Base-by-base conservation (phyloP, 2,329 filamentous ascomycete species). In the Microdochium paspali region DNA sequence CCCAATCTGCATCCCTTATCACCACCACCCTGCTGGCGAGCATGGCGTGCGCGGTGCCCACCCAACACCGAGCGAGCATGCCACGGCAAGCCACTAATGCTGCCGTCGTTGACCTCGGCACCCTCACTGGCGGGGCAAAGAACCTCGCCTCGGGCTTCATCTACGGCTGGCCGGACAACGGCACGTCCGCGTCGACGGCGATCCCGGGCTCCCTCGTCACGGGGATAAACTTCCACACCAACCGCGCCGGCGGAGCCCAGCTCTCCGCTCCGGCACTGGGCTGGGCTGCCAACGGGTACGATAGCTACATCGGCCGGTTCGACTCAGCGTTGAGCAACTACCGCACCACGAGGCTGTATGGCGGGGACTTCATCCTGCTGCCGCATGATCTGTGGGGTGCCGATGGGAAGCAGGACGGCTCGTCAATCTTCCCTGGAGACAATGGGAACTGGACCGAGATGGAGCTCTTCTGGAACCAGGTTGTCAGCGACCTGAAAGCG, bases 371-470 rank as follows among this genome's bases (percentile, higher is more conserved):
- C 40, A 71, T 72, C 44, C 56, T 73, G n/a, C 59, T 74, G 1
- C 61, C 66, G 0, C 69, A 70, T 47, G 71, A 73, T 46, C 50
- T 70, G 3, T 76, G 71, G 71, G 72, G 72, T 7, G 67, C 70
- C 0, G 71, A 76, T 52, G 64, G 66, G n/a, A 56, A 61, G 5
- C 66, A 69, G 24, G 56, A 59, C 1, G 62, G 62, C 1, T 57
- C 61, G 1, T 59, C 62, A 24, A 51, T 53, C 0, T 75, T 65
- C 46, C 74, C 74, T 1, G 74, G 74, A 3, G 73, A 77, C 49
- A 62, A 73, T 49, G 69, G 67, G 2, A 60, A 76, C 53, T 78
- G 72, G 72, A 58, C 61, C 1, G 53, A 61, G 20, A 72, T 63
- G 52, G 71, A 77, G 45, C 49, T 51, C 0, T 76, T 72, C 47